Conservation (phyloP, 2,329 filamentous ascomycete genomes). For the Chrysosporium queenslandicum region DNA sequence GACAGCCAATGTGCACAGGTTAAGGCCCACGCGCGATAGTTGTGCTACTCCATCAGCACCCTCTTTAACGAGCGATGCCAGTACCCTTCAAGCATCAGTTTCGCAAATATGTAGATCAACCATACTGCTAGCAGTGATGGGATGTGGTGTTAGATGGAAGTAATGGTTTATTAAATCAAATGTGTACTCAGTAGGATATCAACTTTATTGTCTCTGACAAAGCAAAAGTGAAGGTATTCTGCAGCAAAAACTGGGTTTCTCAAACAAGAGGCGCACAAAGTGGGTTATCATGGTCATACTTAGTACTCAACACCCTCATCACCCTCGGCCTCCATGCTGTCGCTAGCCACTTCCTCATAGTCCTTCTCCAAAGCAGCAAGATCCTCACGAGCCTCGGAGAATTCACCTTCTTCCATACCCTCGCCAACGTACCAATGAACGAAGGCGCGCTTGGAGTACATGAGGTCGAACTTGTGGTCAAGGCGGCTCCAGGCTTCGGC, state of each 20-base stretch:
- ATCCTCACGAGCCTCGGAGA: conserved; percentile 98
- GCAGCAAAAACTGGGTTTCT: conserved; percentile 3
- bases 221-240: conserved; percentile 10
- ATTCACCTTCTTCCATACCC: conserved; percentile 99
- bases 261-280: conserved; percentile 8
- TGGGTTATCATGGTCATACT: conserved; percentile 10
- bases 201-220: conserved; percentile 11
- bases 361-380: conserved; percentile 94
- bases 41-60: no score
- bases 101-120: no score
- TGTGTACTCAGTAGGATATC: conserved; percentile 12
- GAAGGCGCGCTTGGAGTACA: conserved; percentile 99
- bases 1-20: no score
- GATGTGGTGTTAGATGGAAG: no score
- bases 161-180: conserved; percentile 1
- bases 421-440: conserved; percentile 99
- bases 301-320: conserved; percentile 40
- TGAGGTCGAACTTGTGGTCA: conserved; percentile 97
- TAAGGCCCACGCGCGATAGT: no score
- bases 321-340: conserved; percentile 54
- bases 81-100: no score
- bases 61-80: no score
- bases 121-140: no score
- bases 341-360: conserved; percentile 89
- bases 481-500: conserved; percentile 96